Percentiles rank a stretch among this genome's conserved stretches.
Evolutionary conservation across 108 stramenopile species (phyloP).

Genomic region (Stephanodiscus minutulus): DNA sequence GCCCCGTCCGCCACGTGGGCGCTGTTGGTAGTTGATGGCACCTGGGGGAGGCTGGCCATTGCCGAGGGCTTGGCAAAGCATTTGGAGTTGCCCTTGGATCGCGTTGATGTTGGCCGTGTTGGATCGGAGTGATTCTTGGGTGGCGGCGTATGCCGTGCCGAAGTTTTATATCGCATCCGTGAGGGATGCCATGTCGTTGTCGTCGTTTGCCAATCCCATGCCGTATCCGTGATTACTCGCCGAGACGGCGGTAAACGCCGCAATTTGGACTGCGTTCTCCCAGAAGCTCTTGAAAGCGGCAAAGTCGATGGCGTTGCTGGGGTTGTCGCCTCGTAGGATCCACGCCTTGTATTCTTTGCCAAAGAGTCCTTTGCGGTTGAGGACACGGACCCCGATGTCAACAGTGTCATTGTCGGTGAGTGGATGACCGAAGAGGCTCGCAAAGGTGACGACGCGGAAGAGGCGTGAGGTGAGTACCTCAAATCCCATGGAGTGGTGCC

Average conservation of each 20-base stretch:
- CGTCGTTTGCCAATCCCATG: not conserved
- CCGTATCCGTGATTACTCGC: not conserved
- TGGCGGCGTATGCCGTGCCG: constrained; percentile 3
- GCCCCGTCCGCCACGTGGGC: no score
- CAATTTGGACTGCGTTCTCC: not conserved
- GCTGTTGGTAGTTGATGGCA: no score
- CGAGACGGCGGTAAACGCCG: not conserved
- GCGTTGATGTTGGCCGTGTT: not conserved
- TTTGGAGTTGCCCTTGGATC: no score
- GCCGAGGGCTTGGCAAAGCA: no score
- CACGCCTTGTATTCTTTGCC: not conserved
- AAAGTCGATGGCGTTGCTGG: not conserved
- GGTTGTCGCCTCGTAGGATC: not conserved
- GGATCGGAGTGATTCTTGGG: not conserved
- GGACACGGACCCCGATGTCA: not conserved
- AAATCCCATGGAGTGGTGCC: not conserved
- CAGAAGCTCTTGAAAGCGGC: not conserved
- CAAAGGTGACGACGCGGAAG: not conserved
- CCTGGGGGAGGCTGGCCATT: no score
- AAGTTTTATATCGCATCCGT: not conserved
- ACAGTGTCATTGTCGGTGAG: not conserved
- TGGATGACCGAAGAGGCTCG: not conserved
- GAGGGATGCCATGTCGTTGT: not conserved
- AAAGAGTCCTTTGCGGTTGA: not conserved
- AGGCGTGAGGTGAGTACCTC: not conserved